Conservation (phyloP, 179 eudicot species). For the Pouteria campechiana region DNA sequence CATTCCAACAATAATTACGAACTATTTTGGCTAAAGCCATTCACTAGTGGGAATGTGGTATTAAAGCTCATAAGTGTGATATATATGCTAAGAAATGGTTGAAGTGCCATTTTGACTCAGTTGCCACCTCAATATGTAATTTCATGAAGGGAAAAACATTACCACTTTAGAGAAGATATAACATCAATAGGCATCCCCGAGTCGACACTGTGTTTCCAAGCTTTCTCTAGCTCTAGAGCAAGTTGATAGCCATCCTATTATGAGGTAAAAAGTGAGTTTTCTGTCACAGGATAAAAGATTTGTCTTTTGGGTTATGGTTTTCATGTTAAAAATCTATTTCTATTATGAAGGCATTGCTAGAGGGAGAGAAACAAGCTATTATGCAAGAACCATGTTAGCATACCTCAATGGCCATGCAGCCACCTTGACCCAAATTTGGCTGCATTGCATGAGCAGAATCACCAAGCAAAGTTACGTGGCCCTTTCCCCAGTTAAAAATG, state of each 20-base stretch:
- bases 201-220: conserved; percentile 35
- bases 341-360: no score
- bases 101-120: no score
- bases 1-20: not conserved
- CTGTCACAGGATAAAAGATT: no score
- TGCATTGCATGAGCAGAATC: conserved; percentile 99
- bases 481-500: conserved; percentile 72
- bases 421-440: conserved; percentile 98
- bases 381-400: conserved; percentile 2
- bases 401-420: conserved; percentile 99
- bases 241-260: conserved; percentile 77
- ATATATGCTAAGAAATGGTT: no score
- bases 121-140: not conserved
- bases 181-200: conserved; percentile 50
- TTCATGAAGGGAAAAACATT: not conserved
- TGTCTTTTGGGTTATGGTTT: no score
- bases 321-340: no score
- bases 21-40: no score
- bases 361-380: no score
- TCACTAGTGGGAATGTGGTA: no score
- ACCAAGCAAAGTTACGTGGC: conserved; percentile 91
- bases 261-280: not conserved
- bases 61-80: no score
- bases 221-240: conserved; percentile 72
- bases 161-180: conserved; percentile 60